A percentile compares a stretch with the other conserved stretches of the same genome.
Conservation (phyloP, 192 early-diverging fungal genomes). For the Coemansia sp. region DNA sequence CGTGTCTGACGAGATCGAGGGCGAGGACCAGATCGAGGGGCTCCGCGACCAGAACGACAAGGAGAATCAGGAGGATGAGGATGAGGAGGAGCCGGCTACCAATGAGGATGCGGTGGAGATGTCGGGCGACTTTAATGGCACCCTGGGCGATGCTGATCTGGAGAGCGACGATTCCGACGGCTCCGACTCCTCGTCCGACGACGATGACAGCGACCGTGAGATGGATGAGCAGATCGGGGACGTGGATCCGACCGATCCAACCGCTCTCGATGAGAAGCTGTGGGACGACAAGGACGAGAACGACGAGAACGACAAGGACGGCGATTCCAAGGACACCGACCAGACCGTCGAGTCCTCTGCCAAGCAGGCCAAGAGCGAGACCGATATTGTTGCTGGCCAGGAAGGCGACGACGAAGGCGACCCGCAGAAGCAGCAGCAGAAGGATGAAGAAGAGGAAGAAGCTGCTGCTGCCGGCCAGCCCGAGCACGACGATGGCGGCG, state of each 20-base stretch:
- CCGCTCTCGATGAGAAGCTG: slow-evolving; percentile 95
- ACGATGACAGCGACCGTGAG: slow-evolving; percentile 72
- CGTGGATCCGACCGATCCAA: slow-evolving; percentile 80
- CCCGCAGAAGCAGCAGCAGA: neutral
- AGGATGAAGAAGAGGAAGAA: slow-evolving; percentile 21
- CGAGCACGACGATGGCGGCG: slow-evolving; percentile 48
- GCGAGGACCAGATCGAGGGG: slow-evolving; percentile 94
- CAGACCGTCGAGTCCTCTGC: slow-evolving; percentile 56
- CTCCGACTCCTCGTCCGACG: slow-evolving; percentile 62
- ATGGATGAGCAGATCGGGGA: slow-evolving; percentile 91
- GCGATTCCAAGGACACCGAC: slow-evolving; percentile 50
- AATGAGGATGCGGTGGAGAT: slow-evolving; percentile 94
- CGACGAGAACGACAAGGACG: slow-evolving; percentile 31
- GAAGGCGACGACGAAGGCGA: slow-evolving; percentile 31
- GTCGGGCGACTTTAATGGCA: slow-evolving; percentile 94
- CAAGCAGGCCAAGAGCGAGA: slow-evolving; percentile 37
- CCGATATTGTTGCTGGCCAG: slow-evolving; percentile 53
- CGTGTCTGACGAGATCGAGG: slow-evolving; percentile 96
- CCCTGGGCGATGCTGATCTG: slow-evolving; percentile 83
- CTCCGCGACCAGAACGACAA: slow-evolving; percentile 70
- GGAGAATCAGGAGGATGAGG: slow-evolving; percentile 55
- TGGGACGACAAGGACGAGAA: slow-evolving; percentile 82
- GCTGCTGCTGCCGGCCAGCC: slow-evolving; percentile 45
- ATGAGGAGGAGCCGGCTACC: slow-evolving; percentile 61
- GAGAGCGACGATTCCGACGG: slow-evolving; percentile 76